Evolutionary conservation across 495 filamentous ascomycete genomes (phyloP).

Genomic region (Neurospora sp.): DNA sequence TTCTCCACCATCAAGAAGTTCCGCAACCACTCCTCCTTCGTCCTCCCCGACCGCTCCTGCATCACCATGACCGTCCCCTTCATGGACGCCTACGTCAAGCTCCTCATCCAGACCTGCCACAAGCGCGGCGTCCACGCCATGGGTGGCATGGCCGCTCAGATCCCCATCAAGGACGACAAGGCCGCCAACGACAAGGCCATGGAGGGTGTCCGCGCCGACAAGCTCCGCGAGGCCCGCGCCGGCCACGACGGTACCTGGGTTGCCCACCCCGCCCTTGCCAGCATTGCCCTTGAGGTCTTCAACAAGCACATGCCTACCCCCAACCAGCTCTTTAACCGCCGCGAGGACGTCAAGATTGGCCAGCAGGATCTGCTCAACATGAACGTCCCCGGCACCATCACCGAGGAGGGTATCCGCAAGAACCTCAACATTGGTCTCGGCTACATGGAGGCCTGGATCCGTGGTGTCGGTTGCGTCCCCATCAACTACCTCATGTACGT

Average conservation of each 20-base stretch:
- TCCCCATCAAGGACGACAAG: slow-evolving; percentile 91
- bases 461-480: slow-evolving; percentile 89
- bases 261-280: slow-evolving; percentile 85
- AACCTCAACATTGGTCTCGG: slow-evolving; percentile 94
- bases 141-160: slow-evolving; percentile 99
- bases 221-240: slow-evolving; percentile 89
- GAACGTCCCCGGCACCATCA: slow-evolving; percentile 90
- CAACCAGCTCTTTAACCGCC: slow-evolving; percentile 87
- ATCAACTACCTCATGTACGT: slow-evolving; percentile 95
- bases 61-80: slow-evolving; percentile 99
- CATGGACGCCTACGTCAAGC: slow-evolving; percentile 93
- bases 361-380: slow-evolving; percentile 94
- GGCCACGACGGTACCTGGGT: slow-evolving; percentile 98
- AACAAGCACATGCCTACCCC: slow-evolving; percentile 99
- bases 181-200: slow-evolving; percentile 89
- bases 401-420: slow-evolving; percentile 94
- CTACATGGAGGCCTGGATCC: slow-evolving; percentile 99
- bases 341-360: slow-evolving; percentile 80
- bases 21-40: slow-evolving; percentile 84
- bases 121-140: slow-evolving; percentile 92
- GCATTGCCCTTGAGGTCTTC: slow-evolving; percentile 88
- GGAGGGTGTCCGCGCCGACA: slow-evolving; percentile 87
- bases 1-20: slow-evolving; percentile 99
- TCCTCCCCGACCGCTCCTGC: slow-evolving; percentile 80
- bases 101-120: slow-evolving; percentile 97